phyloP scores from a whole-genome alignment of 2,329 filamentous ascomycete species.

The Cryphonectria naterciae region DNA sequence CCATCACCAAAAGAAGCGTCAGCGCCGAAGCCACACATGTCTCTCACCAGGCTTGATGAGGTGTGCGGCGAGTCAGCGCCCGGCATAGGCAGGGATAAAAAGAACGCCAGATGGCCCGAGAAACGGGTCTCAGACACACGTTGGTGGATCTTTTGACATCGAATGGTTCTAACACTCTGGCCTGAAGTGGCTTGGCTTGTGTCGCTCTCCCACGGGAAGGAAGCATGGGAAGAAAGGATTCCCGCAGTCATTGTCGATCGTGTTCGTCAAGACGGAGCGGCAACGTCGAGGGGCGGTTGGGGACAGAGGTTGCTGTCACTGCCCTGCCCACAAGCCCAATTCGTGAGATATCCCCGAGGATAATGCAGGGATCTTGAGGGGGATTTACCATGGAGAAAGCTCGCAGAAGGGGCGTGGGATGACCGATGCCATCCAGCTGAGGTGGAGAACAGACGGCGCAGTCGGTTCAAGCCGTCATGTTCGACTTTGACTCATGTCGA shows the following conservation, averaged over 20 bases:
- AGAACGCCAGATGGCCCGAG: slow-evolving; percentile 21
- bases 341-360: slow-evolving; percentile 15
- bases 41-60: slow-evolving; percentile 8
- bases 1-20: slow-evolving; percentile 15
- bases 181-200: background rate
- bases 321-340: slow-evolving; percentile 13
- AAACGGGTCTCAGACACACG: slow-evolving; percentile 25
- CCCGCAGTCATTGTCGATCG: slow-evolving; percentile 12
- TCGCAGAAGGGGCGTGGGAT: slow-evolving; percentile 12
- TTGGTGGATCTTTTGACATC: slow-evolving; percentile 12
- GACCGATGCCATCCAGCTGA: slow-evolving; percentile 6
- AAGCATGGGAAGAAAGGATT: background rate
- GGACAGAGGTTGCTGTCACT: background rate
- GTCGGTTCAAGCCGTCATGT: slow-evolving; percentile 26
- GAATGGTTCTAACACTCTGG: background rate
- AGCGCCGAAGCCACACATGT: slow-evolving; percentile 24
- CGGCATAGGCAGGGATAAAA: slow-evolving; percentile 15
- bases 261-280: background rate
- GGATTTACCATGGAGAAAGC: slow-evolving; percentile 2
- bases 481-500: slow-evolving; percentile 22
- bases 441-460: slow-evolving; percentile 1
- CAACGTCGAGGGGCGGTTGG: background rate
- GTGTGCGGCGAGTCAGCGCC: slow-evolving; percentile 23
- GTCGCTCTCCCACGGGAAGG: background rate
- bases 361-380: background rate